phyloP scores from a whole-genome alignment of 1,139 yeast species.

The Diutina siamensis region DNA sequence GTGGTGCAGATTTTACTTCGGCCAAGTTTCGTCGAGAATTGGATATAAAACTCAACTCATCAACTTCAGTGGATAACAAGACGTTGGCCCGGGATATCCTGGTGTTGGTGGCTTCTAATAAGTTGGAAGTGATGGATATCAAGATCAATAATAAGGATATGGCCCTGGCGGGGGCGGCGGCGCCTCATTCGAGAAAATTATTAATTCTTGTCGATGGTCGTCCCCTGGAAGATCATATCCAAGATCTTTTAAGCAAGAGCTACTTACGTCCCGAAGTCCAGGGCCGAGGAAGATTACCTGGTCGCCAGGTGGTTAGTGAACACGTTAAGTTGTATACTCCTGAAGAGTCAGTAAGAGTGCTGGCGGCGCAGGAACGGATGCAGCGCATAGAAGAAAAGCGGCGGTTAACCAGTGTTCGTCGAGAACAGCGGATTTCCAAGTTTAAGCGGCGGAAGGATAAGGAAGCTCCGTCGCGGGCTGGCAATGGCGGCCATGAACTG shows the following conservation, averaged over 20 bases:
- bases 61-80: slow-evolving; percentile 1
- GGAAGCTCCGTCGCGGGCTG: background rate
- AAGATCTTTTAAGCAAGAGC: background rate
- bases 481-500: background rate
- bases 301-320: background rate
- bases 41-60: background rate
- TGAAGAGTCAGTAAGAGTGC: background rate
- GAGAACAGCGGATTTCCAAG: background rate
- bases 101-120: background rate
- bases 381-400: background rate
- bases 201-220: slow-evolving; percentile 1
- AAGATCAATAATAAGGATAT: background rate
- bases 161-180: background rate
- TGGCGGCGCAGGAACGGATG: background rate
- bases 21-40: slow-evolving; percentile 1
- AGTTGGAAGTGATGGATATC: background rate
- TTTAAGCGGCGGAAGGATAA: background rate
- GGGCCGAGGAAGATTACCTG: background rate
- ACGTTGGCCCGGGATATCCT: slow-evolving; percentile 1
- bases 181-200: background rate
- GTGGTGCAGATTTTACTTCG: background rate
- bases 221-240: background rate
- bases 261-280: background rate
- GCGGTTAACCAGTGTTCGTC: background rate
- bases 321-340: background rate